These are phyloP conservation scores for Leptographium wingfieldii DNA, from an alignment of 2,329 filamentous ascomycete genomes.

Conservation along the genomic window DNA sequence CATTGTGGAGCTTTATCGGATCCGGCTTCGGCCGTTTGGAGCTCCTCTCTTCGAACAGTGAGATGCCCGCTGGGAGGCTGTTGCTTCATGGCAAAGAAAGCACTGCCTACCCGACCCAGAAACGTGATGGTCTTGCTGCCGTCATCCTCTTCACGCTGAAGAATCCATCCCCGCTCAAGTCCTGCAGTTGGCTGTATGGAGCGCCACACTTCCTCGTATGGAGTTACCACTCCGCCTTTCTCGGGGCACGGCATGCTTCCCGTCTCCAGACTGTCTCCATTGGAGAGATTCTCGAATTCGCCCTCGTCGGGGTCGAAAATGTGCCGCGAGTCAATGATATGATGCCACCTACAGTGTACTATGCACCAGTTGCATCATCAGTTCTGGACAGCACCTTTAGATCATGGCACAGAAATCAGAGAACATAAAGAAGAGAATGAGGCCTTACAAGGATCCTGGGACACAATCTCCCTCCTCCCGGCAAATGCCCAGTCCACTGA, in stretches of 20 bases:
- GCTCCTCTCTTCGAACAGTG: neutral
- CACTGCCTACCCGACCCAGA: neutral
- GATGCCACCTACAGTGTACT: constrained; percentile 6
- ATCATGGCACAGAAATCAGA: neutral
- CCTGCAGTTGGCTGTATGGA: neutral
- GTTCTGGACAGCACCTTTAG: neutral
- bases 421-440: neutral
- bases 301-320: constrained; percentile 5
- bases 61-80: neutral
- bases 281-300: constrained; percentile 1
- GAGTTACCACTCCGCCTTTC: neutral
- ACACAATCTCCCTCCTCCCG: constrained; percentile 1
- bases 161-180: neutral
- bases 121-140: neutral
- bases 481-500: constrained; percentile 7
- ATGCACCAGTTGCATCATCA: neutral
- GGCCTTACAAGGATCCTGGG: neutral
- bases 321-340: constrained; percentile 4
- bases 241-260: constrained; percentile 7
- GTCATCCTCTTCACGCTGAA: neutral
- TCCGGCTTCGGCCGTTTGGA: neutral
- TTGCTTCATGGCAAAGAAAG: neutral
- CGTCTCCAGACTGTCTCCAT: constrained; percentile 7
- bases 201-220: constrained; percentile 8
- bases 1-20: neutral